Evolutionary conservation across 805 yeast species (phyloP).

Genomic region (Ascoidea rubescens): DNA sequence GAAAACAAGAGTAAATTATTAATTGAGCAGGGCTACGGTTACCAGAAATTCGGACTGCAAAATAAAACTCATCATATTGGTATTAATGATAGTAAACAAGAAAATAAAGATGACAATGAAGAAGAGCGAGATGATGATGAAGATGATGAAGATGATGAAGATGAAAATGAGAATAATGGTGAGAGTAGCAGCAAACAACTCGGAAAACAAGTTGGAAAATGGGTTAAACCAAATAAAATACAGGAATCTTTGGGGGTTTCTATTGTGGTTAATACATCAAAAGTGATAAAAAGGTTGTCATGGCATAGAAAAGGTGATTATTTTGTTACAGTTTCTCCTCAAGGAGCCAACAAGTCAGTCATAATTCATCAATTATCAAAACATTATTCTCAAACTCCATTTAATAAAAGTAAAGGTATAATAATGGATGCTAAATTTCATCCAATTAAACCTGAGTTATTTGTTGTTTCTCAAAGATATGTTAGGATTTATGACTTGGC

Average conservation of each 20-base stretch:
- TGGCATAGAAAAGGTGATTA: slow-evolving; percentile 99
- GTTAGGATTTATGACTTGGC: slow-evolving; percentile 83
- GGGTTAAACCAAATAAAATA: slow-evolving; percentile 65
- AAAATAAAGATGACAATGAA: slow-evolving; percentile 21
- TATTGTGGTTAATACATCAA: slow-evolving; percentile 50
- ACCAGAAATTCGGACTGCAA: slow-evolving; percentile 51
- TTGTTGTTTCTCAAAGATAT: slow-evolving; percentile 89
- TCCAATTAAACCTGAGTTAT: slow-evolving; percentile 87
- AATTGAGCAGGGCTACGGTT: slow-evolving; percentile 89
- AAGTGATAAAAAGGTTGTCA: slow-evolving; percentile 63
- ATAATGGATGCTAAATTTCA: slow-evolving; percentile 95
- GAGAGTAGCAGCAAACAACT: too few relatives aligned
- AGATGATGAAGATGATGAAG: slow-evolving; percentile 24
- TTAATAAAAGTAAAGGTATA: slow-evolving; percentile 83
- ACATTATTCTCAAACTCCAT: slow-evolving; percentile 92
- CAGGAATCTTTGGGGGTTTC: slow-evolving; percentile 58
- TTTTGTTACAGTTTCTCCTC: slow-evolving; percentile 93
- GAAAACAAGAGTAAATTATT: slow-evolving; percentile 70
- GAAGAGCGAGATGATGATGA: slow-evolving; percentile 27
- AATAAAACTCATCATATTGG: slow-evolving; percentile 29
- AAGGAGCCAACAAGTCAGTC: slow-evolving; percentile 76
- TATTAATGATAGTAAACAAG: slow-evolving; percentile 10
- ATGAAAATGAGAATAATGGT: slow-evolving; percentile 25
- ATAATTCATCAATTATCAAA: slow-evolving; percentile 89
- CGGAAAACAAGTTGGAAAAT: slow-evolving; percentile 48